These are phyloP conservation scores for Xylaria sp. DNA, from an alignment of 495 filamentous ascomycete genomes.

Conservation along the genomic window DNA sequence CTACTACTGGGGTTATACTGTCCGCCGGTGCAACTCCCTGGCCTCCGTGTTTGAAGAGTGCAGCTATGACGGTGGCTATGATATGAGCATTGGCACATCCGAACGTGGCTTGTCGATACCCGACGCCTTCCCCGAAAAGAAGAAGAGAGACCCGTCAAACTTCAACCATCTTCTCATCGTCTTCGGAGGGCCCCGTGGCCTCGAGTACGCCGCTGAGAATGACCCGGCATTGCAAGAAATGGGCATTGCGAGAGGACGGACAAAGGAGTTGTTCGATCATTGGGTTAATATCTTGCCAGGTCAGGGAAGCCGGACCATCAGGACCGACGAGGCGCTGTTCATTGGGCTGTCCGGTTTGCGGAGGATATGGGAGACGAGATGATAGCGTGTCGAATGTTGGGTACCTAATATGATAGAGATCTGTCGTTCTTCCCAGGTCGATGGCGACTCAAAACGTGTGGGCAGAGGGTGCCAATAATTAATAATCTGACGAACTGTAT, in stretches of 20 bases:
- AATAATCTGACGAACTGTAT: not conserved
- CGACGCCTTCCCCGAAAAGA: constrained; percentile 50
- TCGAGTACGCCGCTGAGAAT: constrained; percentile 71
- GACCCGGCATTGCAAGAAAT: constrained; percentile 65
- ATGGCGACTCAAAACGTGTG: not conserved
- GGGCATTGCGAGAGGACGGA: constrained; percentile 60
- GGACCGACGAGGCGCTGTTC: constrained; percentile 81
- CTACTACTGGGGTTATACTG: constrained; percentile 79
- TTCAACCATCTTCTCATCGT: constrained; percentile 74
- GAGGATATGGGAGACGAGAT: constrained; percentile 55
- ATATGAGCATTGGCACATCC: constrained; percentile 75
- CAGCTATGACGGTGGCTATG: constrained; percentile 68
- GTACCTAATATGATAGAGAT: not conserved
- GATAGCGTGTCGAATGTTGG: not conserved
- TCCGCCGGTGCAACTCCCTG: constrained; percentile 64
- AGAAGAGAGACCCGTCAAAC: constrained; percentile 38
- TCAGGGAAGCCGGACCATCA: constrained; percentile 77
- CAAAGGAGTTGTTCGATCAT: constrained; percentile 73
- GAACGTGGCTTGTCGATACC: constrained; percentile 69
- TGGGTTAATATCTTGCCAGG: constrained; percentile 78
- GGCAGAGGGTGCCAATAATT: not conserved
- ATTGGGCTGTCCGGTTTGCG: constrained; percentile 68
- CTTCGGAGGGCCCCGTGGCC: constrained; percentile 75
- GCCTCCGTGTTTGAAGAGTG: constrained; percentile 71
- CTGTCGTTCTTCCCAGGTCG: not conserved